Conservation (phyloP, 768 basidiomycete genomes). For the Suillus weaverae region DNA sequence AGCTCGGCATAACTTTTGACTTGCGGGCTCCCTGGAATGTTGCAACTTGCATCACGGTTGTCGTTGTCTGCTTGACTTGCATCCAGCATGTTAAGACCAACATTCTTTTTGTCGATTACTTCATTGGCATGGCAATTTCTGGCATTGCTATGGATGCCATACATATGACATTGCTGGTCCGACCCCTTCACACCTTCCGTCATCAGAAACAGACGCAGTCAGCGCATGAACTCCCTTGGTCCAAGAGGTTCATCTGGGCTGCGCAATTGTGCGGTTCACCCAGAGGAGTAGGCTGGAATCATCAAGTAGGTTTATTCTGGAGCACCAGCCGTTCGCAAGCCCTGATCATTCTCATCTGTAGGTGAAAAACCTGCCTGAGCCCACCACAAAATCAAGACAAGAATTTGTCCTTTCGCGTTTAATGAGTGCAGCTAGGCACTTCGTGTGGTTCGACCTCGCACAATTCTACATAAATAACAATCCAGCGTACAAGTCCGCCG, state of each 20-base stretch:
- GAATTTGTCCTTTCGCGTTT: conserved; percentile 27
- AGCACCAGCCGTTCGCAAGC: conserved; percentile 13
- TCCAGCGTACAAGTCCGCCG: conserved; percentile 12
- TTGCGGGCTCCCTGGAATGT: not conserved
- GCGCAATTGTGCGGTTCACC: conserved; percentile 31
- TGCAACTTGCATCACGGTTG: not conserved
- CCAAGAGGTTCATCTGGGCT: conserved; percentile 31
- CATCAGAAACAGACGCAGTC: conserved; percentile 18
- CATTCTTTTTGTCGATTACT: conserved; percentile 3
- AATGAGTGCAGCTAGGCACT: conserved; percentile 9
- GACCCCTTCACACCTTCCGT: conserved; percentile 25
- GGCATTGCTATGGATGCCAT: conserved; percentile 28
- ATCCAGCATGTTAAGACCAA: not conserved
- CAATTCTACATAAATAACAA: conserved; percentile 13
- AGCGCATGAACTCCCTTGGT: conserved; percentile 14
- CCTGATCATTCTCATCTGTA: not conserved
- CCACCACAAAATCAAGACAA: conserved; percentile 15
- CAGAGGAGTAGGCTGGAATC: conserved; percentile 38
- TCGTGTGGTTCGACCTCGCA: conserved; percentile 16
- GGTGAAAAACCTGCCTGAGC: conserved; percentile 12
- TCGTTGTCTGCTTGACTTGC: not conserved
- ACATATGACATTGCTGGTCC: conserved; percentile 31
- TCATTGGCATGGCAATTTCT: conserved; percentile 11
- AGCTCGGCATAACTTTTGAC: not conserved
- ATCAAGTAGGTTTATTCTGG: conserved; percentile 24